phyloP scores from a whole-genome alignment of 495 filamentous ascomycete genomes.

The Geoglossum glabrum region DNA sequence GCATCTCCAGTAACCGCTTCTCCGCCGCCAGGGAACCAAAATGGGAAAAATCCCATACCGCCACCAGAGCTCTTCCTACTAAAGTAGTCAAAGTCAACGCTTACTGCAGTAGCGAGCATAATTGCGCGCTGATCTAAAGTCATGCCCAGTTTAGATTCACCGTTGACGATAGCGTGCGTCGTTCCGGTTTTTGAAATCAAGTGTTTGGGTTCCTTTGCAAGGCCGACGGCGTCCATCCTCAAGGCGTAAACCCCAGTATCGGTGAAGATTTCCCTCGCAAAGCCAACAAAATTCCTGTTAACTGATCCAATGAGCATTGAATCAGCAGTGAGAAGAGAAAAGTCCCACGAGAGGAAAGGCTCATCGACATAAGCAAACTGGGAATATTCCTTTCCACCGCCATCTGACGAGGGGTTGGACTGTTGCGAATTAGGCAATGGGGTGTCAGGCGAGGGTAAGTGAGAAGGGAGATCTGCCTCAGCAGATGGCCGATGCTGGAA shows the following conservation, averaged over 20 bases:
- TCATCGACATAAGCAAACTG: conserved; percentile 41
- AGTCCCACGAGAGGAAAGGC: conserved; percentile 37
- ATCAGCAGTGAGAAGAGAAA: conserved; percentile 29
- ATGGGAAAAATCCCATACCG: conserved; percentile 32
- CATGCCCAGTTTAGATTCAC: conserved; percentile 27
- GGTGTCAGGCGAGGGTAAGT: conserved; percentile 19
- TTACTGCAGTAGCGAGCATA: conserved; percentile 53
- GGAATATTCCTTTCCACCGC: conserved; percentile 25
- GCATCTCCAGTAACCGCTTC: conserved; percentile 23
- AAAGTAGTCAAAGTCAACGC: conserved; percentile 57
- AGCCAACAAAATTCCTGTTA: conserved; percentile 47
- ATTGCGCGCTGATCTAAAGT: conserved; percentile 51
- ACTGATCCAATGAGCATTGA: conserved; percentile 26
- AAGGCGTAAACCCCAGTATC: conserved; percentile 52
- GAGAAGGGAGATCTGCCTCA: conserved; percentile 20
- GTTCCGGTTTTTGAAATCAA: conserved; percentile 19
- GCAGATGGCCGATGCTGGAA: conserved; percentile 17
- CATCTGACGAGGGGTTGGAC: conserved; percentile 15
- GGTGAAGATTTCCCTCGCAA: conserved; percentile 51
- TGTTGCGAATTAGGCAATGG: conserved; percentile 29
- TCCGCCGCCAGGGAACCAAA: conserved; percentile 34
- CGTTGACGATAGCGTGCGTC: conserved; percentile 3
- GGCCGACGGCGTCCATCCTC: conserved; percentile 42
- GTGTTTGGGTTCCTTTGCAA: conserved; percentile 22
- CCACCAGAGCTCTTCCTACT: conserved; percentile 34